phyloP scores from a whole-genome alignment of 148 eudicot species.

The Fallopia convolvulus region DNA sequence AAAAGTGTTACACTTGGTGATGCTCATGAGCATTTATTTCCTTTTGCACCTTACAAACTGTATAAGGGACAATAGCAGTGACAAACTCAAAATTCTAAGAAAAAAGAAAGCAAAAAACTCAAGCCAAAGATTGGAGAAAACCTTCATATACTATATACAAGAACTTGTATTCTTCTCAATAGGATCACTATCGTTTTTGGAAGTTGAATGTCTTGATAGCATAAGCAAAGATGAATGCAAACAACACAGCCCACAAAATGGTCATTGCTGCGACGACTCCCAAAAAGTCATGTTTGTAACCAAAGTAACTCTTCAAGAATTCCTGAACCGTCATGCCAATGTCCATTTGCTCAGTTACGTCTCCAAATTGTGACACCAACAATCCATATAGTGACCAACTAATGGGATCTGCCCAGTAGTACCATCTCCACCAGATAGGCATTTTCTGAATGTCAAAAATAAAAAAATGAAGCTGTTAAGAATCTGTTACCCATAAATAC shows the following conservation, averaged over 20 bases:
- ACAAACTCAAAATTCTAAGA: too few relatives aligned
- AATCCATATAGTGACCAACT: constrained; percentile 42
- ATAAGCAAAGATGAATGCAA: constrained; percentile 38
- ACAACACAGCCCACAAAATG: constrained; percentile 22
- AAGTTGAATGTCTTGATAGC: constrained; percentile 42
- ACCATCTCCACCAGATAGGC: constrained; percentile 68
- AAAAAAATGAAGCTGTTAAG: not conserved
- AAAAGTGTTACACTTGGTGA: too few relatives aligned
- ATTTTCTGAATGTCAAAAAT: constrained; percentile 34
- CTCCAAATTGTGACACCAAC: constrained; percentile 42
- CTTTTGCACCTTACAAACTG: too few relatives aligned
- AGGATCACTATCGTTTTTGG: constrained; percentile 29
- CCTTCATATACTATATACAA: too few relatives aligned
- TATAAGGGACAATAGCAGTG: too few relatives aligned
- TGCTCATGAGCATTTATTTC: too few relatives aligned
- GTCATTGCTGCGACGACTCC: constrained; percentile 28
- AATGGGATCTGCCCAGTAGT: constrained; percentile 28
- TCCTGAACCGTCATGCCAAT: constrained; percentile 19
- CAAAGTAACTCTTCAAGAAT: constrained; percentile 29
- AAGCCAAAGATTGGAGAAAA: too few relatives aligned
- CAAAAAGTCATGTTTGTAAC: constrained; percentile 28
- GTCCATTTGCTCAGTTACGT: constrained; percentile 16
- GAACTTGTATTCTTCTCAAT: too few relatives aligned
- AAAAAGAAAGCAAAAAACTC: too few relatives aligned
- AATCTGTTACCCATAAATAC: too few relatives aligned